Conservation (phyloP, 768 basidiomycete genomes). For the Pleurotus tuber-regium region DNA sequence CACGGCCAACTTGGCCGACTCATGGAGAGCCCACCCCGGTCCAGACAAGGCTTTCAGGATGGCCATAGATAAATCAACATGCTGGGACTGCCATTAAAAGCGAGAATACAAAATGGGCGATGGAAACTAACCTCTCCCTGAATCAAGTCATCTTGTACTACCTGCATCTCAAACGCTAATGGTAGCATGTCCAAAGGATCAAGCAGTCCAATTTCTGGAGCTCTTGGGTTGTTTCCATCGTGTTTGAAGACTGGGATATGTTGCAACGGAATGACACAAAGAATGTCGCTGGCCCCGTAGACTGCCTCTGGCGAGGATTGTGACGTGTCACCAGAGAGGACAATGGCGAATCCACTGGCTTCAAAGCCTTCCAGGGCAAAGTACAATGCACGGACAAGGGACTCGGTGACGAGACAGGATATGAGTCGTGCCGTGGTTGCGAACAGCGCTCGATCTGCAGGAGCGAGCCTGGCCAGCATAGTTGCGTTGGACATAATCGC, state of each 20-base stretch:
- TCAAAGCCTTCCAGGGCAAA: slow-evolving; percentile 32
- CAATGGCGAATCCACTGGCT: slow-evolving; percentile 37
- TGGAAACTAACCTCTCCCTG: too few species aligned
- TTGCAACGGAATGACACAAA: slow-evolving; percentile 46
- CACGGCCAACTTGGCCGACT: slow-evolving; percentile 19
- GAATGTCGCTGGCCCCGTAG: slow-evolving; percentile 33
- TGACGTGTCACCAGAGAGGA: slow-evolving; percentile 32
- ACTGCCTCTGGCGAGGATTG: slow-evolving; percentile 18
- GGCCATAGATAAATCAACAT: slow-evolving; percentile 22
- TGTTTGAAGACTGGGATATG: slow-evolving; percentile 46
- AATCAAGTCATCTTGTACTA: too few species aligned
- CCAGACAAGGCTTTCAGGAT: slow-evolving; percentile 24
- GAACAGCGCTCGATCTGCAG: slow-evolving; percentile 44
- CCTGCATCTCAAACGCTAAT: slow-evolving; percentile 37
- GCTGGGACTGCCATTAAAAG: slow-evolving; percentile 20
- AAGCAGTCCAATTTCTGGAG: slow-evolving; percentile 44
- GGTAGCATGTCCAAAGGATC: slow-evolving; percentile 57
- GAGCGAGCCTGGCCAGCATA: slow-evolving; percentile 26
- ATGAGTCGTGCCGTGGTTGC: slow-evolving; percentile 47
- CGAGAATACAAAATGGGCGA: background rate
- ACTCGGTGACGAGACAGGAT: slow-evolving; percentile 60
- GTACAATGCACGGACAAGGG: slow-evolving; percentile 47
- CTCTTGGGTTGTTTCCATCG: slow-evolving; percentile 25
- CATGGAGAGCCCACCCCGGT: slow-evolving; percentile 25
- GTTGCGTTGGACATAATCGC: slow-evolving; percentile 24